Conservation (phyloP, 164 flowering plant genomes). For the Liquidambar formosana region DNA sequence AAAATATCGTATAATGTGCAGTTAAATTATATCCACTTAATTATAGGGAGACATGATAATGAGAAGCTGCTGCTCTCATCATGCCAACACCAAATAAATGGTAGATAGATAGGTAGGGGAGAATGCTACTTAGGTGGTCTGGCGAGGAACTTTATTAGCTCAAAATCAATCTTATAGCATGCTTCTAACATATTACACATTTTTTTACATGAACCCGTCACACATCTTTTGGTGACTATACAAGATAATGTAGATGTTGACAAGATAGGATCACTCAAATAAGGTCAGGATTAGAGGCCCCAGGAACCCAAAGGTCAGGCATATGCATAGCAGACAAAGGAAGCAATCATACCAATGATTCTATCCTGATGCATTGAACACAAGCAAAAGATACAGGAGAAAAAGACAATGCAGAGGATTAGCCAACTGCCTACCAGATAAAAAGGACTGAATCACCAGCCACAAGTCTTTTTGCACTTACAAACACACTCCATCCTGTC, state of each 20-base stretch:
- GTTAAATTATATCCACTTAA: neutral
- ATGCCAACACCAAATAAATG: neutral
- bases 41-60: neutral
- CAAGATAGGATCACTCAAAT: neutral
- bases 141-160: neutral
- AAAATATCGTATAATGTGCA: neutral
- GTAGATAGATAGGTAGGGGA: neutral
- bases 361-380: neutral
- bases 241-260: neutral
- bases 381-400: neutral
- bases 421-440: slow-evolving; percentile 57
- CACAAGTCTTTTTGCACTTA: slow-evolving; percentile 86
- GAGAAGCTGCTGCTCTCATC: neutral
- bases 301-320: neutral
- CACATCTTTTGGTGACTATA: neutral
- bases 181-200: neutral
- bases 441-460: slow-evolving; percentile 94
- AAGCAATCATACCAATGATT: neutral
- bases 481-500: slow-evolving; percentile 92
- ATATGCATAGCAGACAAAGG: neutral
- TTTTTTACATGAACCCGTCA: neutral
- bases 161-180: neutral
- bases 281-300: neutral
- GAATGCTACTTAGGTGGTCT: neutral
- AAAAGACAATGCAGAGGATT: neutral